Conservation (phyloP, 345 rosid genomes). For the Erodium maritimum region DNA sequence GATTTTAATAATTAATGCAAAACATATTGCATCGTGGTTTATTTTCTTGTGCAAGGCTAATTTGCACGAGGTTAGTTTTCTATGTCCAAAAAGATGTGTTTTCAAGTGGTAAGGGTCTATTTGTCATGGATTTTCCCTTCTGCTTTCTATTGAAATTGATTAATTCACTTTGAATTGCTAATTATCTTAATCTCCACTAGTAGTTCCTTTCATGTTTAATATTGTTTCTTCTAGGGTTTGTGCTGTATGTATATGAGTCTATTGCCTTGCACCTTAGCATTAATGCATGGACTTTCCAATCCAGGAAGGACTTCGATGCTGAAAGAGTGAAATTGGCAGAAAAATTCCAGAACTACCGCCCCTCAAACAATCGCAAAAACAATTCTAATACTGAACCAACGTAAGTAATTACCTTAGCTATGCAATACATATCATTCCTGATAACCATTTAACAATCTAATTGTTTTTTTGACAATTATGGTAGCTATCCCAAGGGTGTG, state of each 20-base stretch:
- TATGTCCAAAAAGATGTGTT: not conserved
- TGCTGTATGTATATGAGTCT: not conserved
- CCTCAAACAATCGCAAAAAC: constrained; percentile 30
- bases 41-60: not conserved
- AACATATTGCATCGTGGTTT: not conserved
- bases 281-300: not conserved
- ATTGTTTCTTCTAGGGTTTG: too few relatives aligned
- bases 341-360: constrained; percentile 30
- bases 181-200: too few relatives aligned
- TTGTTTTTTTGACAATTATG: not conserved
- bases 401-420: constrained; percentile 23
- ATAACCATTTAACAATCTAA: constrained; percentile 8
- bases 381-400: constrained; percentile 30
- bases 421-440: not conserved
- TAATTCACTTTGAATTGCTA: too few relatives aligned
- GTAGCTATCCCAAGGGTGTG: constrained; percentile 81
- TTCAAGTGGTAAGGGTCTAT: not conserved
- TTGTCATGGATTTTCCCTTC: not conserved
- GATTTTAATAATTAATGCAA: not conserved
- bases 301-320: constrained; percentile 81
- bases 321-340: constrained; percentile 44
- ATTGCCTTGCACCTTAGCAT: not conserved
- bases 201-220: too few relatives aligned
- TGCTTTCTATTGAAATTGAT: not conserved
- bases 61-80: not conserved